phyloP scores from a whole-genome alignment of 805 yeast species.

The Starmerella bombicola region DNA sequence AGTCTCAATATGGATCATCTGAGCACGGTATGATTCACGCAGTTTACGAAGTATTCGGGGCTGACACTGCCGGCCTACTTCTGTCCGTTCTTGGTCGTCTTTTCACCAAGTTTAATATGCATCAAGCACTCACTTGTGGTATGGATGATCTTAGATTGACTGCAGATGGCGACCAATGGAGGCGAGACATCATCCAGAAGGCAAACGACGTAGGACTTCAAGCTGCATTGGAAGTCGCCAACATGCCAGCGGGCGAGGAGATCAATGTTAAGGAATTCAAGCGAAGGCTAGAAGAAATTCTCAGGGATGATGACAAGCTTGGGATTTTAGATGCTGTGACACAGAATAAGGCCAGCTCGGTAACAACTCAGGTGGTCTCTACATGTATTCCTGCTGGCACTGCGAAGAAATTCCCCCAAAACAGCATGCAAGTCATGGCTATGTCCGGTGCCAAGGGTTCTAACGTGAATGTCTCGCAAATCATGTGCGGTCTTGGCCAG shows the following conservation, averaged over 20 bases:
- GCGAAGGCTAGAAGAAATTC: constrained; percentile 83
- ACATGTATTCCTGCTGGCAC: constrained; percentile 94
- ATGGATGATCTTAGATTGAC: constrained; percentile 97
- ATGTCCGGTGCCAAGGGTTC: constrained; percentile 99
- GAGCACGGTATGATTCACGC: constrained; percentile 95
- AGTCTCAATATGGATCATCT: constrained; percentile 97
- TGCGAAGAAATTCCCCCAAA: constrained; percentile 87
- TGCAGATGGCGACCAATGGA: constrained; percentile 78
- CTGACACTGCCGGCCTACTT: constrained; percentile 77
- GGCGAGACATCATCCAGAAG: constrained; percentile 66
- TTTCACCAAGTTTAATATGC: constrained; percentile 85
- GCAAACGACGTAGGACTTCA: constrained; percentile 73
- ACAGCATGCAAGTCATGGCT: constrained; percentile 98
- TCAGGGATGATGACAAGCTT: constrained; percentile 82
- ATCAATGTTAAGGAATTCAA: constrained; percentile 62
- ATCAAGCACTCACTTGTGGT: constrained; percentile 96
- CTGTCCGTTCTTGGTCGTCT: constrained; percentile 87
- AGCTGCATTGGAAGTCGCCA: constrained; percentile 92
- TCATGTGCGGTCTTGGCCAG: constrained; percentile 97
- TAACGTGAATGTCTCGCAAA: constrained; percentile 94
- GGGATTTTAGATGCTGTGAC: constrained; percentile 93
- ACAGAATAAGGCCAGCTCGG: constrained; percentile 79
- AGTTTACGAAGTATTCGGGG: constrained; percentile 89
- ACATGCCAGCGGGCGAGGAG: constrained; percentile 42
- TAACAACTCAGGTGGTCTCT: constrained; percentile 88